phyloP scores from a whole-genome alignment of 176 grass and related monocot genomes.

The Phoenix roebelenii region DNA sequence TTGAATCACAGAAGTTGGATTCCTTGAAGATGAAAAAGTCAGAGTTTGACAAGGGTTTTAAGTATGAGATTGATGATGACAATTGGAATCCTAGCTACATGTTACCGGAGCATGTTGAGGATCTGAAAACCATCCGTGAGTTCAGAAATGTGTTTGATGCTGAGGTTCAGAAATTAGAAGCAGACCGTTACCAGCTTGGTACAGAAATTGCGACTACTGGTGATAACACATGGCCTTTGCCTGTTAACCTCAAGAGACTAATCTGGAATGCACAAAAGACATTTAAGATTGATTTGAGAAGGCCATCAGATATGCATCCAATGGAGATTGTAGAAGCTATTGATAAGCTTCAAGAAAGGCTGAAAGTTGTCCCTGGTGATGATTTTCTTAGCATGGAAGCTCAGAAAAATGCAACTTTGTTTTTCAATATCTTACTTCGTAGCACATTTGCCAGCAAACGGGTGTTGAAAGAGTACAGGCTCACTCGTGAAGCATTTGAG shows the following conservation, averaged over 20 bases:
- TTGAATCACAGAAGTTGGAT: constrained; percentile 85
- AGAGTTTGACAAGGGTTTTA: constrained; percentile 66
- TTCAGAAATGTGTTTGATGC: constrained; percentile 98
- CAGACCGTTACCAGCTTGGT: constrained; percentile 77
- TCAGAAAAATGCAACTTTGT: constrained; percentile 93
- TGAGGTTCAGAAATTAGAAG: constrained; percentile 93
- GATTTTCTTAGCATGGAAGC: constrained; percentile 92
- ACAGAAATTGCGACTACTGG: constrained; percentile 87
- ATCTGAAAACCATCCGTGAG: constrained; percentile 87
- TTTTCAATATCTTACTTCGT: constrained; percentile 92
- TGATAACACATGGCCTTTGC: constrained; percentile 77
- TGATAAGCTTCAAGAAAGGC: constrained; percentile 92
- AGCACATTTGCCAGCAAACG: constrained; percentile 96
- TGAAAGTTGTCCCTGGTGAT: constrained; percentile 95
- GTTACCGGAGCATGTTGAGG: constrained; percentile 90
- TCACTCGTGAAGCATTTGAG: constrained; percentile 97
- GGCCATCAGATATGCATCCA: constrained; percentile 94
- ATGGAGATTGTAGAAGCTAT: constrained; percentile 99
- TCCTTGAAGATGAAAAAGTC: constrained; percentile 86
- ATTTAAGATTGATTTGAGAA: constrained; percentile 90
- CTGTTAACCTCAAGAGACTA: constrained; percentile 88
- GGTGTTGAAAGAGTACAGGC: constrained; percentile 83
- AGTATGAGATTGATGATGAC: constrained; percentile 82
- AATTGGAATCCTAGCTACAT: constrained; percentile 96
- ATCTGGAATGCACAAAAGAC: constrained; percentile 99